A percentile compares a stretch with the other conserved stretches of the same genome.
These are phyloP conservation scores for Rubroshorea leprosula DNA, from an alignment of 345 rosid genomes.

Conservation along the genomic window DNA sequence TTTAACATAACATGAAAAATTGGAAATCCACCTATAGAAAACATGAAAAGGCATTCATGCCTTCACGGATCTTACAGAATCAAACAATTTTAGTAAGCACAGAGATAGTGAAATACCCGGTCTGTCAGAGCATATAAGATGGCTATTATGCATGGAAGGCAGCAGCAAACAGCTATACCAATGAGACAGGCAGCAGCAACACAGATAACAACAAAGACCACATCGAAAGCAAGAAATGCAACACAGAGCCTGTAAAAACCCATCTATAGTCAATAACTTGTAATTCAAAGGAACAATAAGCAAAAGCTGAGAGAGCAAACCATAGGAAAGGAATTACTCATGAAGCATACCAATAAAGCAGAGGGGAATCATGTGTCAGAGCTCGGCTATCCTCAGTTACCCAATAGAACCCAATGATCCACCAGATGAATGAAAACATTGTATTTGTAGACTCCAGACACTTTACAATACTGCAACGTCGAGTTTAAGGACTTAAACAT, in stretches of 20 bases:
- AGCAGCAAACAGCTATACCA: slow-evolving; percentile 88
- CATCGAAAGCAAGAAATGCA: slow-evolving; percentile 79
- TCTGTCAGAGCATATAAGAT: slow-evolving; percentile 75
- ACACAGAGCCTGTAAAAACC: slow-evolving; percentile 70
- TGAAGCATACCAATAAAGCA: slow-evolving; percentile 64
- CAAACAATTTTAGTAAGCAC: not conserved
- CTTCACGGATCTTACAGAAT: not conserved
- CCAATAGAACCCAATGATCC: slow-evolving; percentile 92
- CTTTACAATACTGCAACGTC: slow-evolving; percentile 37
- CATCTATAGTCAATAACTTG: slow-evolving; percentile 7
- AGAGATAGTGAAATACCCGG: slow-evolving; percentile 38
- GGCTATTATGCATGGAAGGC: slow-evolving; percentile 90
- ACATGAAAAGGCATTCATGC: not conserved
- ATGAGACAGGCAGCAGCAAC: slow-evolving; percentile 67
- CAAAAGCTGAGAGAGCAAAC: not conserved
- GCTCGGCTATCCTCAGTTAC: slow-evolving; percentile 46
- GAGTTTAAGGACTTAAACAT: slow-evolving; percentile 1
- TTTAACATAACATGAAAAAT: too few relatives aligned
- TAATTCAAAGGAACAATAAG: not conserved
- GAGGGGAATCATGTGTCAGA: slow-evolving; percentile 47
- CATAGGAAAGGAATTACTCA: not conserved
- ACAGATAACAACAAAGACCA: slow-evolving; percentile 69
- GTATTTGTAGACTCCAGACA: slow-evolving; percentile 70
- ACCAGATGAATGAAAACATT: slow-evolving; percentile 79
- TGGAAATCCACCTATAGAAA: too few relatives aligned